Percentiles rank a stretch among this genome's conserved stretches.
Conservation (phyloP, 106 monocot species). For the Triglochin maritima region DNA sequence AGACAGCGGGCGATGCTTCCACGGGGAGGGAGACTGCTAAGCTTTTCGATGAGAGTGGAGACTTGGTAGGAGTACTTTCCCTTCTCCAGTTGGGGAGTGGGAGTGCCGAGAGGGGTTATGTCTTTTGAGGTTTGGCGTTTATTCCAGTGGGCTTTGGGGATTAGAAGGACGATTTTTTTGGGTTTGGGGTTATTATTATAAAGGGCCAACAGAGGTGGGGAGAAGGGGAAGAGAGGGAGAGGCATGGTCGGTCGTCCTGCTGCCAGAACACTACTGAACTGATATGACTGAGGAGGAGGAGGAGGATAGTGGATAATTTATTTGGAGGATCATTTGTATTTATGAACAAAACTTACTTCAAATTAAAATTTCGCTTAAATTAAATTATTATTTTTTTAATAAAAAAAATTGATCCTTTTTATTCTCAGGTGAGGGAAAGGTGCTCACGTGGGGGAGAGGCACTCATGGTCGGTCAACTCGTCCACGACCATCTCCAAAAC, state of each 20-base stretch:
- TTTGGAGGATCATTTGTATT: not conserved
- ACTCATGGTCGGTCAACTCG: slow-evolving; percentile 77
- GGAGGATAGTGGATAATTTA: too few species aligned
- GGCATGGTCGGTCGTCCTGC: not conserved
- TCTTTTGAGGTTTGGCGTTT: slow-evolving; percentile 37
- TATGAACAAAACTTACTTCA: too few species aligned
- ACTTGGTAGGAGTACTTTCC: slow-evolving; percentile 86
- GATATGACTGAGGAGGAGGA: not conserved
- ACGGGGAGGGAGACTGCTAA: slow-evolving; percentile 86
- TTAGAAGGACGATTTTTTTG: too few species aligned
- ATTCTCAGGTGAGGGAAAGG: slow-evolving; percentile 45
- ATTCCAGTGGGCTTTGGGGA: not conserved
- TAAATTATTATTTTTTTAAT: not conserved
- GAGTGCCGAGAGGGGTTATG: slow-evolving; percentile 36
- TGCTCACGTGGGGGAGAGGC: slow-evolving; percentile 72
- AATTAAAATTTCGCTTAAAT: too few species aligned
- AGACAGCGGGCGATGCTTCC: slow-evolving; percentile 93
- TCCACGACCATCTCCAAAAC: slow-evolving; percentile 43
- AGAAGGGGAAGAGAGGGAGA: not conserved
- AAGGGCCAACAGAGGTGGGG: not conserved
- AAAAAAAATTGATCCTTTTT: not conserved
- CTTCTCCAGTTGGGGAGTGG: slow-evolving; percentile 41
- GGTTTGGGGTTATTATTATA: not conserved
- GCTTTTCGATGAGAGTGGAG: slow-evolving; percentile 72
- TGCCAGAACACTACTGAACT: too few species aligned